A percentile compares a stretch with the other conserved stretches of the same genome.
phyloP scores from a whole-genome alignment of 163 green algal genomes.

The Chloroidium sp. region DNA sequence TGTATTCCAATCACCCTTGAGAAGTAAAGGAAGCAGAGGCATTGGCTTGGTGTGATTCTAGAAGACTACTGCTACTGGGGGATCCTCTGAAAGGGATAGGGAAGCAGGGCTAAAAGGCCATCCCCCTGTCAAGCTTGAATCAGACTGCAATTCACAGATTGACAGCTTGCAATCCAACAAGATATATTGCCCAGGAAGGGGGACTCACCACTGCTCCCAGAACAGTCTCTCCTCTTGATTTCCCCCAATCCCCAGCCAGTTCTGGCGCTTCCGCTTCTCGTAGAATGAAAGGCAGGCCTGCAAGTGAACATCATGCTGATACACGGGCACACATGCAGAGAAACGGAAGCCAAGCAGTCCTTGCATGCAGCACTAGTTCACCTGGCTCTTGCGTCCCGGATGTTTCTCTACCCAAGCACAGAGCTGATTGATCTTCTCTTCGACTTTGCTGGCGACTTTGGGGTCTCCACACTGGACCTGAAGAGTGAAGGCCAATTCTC shows the following conservation, averaged over 20 bases:
- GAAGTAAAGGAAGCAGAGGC: no score
- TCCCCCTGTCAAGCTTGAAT: no score
- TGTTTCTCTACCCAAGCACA: conserved; percentile 55
- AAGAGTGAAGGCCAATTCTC: neutral
- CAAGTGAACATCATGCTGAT: neutral
- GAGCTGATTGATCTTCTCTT: conserved; percentile 59
- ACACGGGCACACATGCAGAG: neutral
- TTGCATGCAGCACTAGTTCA: conserved; percentile 10
- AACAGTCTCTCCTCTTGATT: conserved; percentile 70
- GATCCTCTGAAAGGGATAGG: no score
- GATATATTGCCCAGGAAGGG: no score
- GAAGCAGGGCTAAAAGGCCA: no score
- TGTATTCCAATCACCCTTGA: no score
- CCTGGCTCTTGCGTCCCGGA: conserved; percentile 37
- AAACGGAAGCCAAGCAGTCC: neutral
- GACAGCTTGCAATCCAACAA: no score
- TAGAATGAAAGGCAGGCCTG: conserved; percentile 67
- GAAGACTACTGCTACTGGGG: no score
- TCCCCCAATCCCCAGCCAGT: conserved; percentile 43
- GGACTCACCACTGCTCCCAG: conserved; percentile 81
- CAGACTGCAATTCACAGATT: no score
- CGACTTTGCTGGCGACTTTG: conserved; percentile 46
- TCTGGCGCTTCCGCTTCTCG: conserved; percentile 44
- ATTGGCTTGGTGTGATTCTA: no score
- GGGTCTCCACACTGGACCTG: conserved; percentile 72